Conservation (phyloP, 225 moss, liverwort and hornwort genomes). For the Takakia lepidozioides region DNA sequence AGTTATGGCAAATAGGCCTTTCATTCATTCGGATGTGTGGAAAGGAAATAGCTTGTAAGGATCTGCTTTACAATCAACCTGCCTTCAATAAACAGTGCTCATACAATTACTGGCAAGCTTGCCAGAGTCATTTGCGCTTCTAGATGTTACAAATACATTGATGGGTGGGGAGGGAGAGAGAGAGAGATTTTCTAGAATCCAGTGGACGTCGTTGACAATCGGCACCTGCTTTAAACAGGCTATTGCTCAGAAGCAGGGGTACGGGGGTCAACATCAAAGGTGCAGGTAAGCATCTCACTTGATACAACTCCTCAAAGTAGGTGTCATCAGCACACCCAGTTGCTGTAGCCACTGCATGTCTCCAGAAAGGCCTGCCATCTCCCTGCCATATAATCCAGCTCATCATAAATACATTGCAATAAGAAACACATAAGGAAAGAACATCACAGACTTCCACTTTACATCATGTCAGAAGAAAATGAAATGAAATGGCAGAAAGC, state of each 20-base stretch:
- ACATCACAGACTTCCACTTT: not conserved
- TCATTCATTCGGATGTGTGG: too few species aligned
- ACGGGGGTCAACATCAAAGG: not conserved
- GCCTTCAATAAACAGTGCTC: too few species aligned
- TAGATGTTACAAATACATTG: too few species aligned
- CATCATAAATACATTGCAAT: conserved; percentile 6
- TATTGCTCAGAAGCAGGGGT: not conserved
- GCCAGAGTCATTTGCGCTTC: too few species aligned
- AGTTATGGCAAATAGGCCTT: conserved; percentile 1
- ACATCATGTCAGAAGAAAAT: too few species aligned
- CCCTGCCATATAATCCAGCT: conserved; percentile 38
- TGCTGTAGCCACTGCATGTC: conserved; percentile 80
- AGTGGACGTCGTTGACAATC: not conserved
- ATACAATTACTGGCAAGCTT: too few species aligned
- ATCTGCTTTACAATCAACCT: too few species aligned
- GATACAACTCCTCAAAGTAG: conserved; percentile 91
- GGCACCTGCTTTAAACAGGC: not conserved
- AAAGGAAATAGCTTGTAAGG: too few species aligned
- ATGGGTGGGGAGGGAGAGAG: too few species aligned
- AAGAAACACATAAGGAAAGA: not conserved
- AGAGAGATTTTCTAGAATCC: too few species aligned
- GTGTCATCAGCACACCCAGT: conserved; percentile 71
- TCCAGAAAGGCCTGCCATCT: conserved; percentile 94
- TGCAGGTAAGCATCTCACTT: conserved; percentile 27
- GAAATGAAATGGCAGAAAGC: too few species aligned